These are phyloP conservation scores for Candida wancherniae DNA, from an alignment of 805 yeast species.

Conservation along the genomic window DNA sequence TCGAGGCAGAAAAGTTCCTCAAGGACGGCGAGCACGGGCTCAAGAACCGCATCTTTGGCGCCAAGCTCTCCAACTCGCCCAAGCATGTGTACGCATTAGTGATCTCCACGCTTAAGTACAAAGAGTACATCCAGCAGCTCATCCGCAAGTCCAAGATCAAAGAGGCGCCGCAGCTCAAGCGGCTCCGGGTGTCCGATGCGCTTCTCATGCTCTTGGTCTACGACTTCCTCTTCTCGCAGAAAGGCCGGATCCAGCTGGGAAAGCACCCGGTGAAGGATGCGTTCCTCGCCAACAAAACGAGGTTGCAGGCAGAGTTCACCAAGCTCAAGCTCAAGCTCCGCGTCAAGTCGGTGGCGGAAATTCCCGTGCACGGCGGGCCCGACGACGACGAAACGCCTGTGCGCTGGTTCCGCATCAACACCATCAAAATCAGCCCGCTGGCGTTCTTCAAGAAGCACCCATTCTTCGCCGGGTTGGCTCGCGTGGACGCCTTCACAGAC, in stretches of 20 bases:
- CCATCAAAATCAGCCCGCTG: conserved; percentile 45
- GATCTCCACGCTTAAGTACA: conserved; percentile 68
- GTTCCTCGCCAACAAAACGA: conserved; percentile 68
- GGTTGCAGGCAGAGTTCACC: conserved; percentile 77
- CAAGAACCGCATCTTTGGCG: conserved; percentile 37
- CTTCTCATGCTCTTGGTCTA: conserved; percentile 67
- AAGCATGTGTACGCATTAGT: conserved; percentile 85
- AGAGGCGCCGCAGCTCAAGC: conserved; percentile 37
- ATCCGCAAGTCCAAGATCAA: conserved; percentile 67
- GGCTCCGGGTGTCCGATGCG: conserved; percentile 43
- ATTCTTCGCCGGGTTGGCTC: conserved; percentile 39
- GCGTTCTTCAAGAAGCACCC: conserved; percentile 33
- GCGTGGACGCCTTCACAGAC: conserved; percentile 43
- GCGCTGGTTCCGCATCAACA: conserved; percentile 76
- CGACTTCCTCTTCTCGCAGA: conserved; percentile 69
- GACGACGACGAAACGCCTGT: conserved; percentile 66
- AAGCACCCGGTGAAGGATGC: conserved; percentile 83
- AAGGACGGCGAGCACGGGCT: conserved; percentile 23
- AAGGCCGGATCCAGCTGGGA: conserved; percentile 83
- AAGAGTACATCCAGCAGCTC: conserved; percentile 56
- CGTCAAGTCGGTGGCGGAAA: conserved; percentile 50
- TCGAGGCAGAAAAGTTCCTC: conserved; percentile 39
- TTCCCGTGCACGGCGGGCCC: conserved; percentile 35
- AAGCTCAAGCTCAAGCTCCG: conserved; percentile 71
- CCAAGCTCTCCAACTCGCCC: conserved; percentile 49